Evolutionary conservation across 257 asterid genomes (phyloP), one percentile per base, ranked within the genome.

Genomic region (Solanum commersonii): DNA sequence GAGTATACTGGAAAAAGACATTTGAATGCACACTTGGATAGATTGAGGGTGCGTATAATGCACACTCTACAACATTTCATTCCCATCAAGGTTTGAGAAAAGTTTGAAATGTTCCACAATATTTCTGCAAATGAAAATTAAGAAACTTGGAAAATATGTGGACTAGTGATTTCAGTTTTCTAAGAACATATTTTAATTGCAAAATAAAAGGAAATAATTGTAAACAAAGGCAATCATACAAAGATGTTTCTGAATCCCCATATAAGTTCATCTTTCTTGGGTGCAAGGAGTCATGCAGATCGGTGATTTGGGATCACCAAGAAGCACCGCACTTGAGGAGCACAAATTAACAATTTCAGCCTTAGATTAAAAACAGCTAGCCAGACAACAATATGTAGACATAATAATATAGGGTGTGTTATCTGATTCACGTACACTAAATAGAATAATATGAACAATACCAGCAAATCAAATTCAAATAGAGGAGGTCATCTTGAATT

Each of bases 401-500:
- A 74, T 11, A 23, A 74, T 35, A 74, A 22, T 35, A 74, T 12
- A 74, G 83, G 83, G 52, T 10, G 52, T 5, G 18, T 11, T 35
- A 3, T 74, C 83, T 22, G 31, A 11, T 74, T 74, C 52, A 37
- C 10, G 33, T 22, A 74, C 52, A 74, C 33, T 74, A 22, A 74
- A 22, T 27, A 29, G 20, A 29, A 81, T 31, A 46, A 81, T 46
- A 46, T 9, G 68, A 49, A 49, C 27, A 10, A 10, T 29, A 49
- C 25, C 9, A 6, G 67, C 56, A 81, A 29, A 15, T 56, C 52
- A 71, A 34, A 25, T 52, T 86, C 18, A 33, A 31, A 42, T 27
- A 40, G 73, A 5, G 11, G 37, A n/a, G 23, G 20, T 33, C 42
- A 33, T 18, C 56, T 65, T 73, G 87, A 90, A 65, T 92, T 93